Evolutionary conservation across 2,329 filamentous ascomycete genomes (phyloP).

Genomic region (Aspergillus oerlinghausenensis): DNA sequence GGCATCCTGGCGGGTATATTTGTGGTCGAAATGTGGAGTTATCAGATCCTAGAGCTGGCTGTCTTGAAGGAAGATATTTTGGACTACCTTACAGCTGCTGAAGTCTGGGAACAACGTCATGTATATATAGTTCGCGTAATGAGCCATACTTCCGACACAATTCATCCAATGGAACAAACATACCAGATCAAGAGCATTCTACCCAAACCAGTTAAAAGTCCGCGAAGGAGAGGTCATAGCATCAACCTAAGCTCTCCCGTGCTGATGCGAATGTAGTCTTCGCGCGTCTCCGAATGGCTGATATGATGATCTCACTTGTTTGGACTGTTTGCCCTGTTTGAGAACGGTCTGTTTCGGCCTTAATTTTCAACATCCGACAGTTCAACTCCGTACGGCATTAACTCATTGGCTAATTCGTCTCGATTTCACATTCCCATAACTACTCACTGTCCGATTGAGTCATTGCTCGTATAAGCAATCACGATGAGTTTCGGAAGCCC

Average conservation of each 20-base stretch:
- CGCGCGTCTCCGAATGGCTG: not conserved
- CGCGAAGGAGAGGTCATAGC: not conserved
- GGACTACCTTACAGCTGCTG: not conserved
- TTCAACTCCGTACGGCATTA: not conserved
- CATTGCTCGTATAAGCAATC: not conserved
- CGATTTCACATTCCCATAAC: not conserved
- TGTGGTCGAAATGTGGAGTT: not conserved
- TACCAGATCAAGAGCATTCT: not conserved
- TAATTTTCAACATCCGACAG: conserved; percentile 5
- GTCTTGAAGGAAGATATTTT: not conserved
- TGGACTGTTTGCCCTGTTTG: conserved; percentile 30
- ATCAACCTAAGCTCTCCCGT: not conserved
- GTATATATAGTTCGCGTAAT: not conserved
- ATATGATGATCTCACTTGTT: conserved; percentile 7
- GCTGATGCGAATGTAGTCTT: not conserved
- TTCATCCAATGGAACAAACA: not conserved
- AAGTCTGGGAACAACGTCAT: conserved; percentile 6
- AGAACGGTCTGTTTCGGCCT: conserved; percentile 2
- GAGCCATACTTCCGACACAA: not conserved
- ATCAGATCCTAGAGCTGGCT: not conserved
- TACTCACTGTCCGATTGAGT: not conserved
- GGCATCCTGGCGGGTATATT: not conserved
- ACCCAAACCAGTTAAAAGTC: not conserved
- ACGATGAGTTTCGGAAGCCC: conserved; percentile 63
- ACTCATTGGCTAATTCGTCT: not conserved